These are phyloP conservation scores for Emydomyces testavorans DNA, from an alignment of 2,329 filamentous ascomycete genomes.

Conservation along the genomic window DNA sequence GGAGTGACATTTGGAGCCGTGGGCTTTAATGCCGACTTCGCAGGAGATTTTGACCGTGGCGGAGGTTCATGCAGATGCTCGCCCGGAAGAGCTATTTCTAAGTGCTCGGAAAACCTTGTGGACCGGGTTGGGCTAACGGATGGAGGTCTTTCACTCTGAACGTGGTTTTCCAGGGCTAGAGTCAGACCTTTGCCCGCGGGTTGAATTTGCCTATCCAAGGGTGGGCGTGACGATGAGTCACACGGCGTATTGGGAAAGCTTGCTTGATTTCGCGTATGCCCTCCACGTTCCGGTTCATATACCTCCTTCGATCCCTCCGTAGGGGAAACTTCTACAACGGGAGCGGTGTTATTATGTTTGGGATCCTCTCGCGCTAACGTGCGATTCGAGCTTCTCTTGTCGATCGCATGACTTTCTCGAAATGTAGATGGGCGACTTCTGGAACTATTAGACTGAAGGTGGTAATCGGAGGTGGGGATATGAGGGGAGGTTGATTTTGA, in stretches of 20 bases:
- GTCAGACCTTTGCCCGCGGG: conserved; percentile 4
- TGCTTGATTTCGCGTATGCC: not conserved
- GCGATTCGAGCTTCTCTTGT: not conserved
- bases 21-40: conserved; percentile 49
- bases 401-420: not conserved
- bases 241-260: not conserved
- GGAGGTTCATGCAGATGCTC: conserved; percentile 47
- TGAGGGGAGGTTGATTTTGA: not conserved
- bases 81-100: conserved; percentile 37
- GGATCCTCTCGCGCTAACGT: not conserved
- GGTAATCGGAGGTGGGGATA: not conserved
- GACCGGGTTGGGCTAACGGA: conserved; percentile 23
- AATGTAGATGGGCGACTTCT: conserved; percentile 15
- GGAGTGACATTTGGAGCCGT: conserved; percentile 32
- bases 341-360: not conserved
- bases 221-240: not conserved
- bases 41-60: conserved; percentile 48
- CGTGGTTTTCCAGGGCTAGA: not conserved
- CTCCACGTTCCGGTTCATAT: not conserved
- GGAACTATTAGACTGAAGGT: not conserved
- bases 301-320: not conserved
- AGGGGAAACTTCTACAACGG: not conserved
- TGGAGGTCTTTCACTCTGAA: conserved; percentile 4
- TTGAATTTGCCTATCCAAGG: not conserved
- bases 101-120: conserved; percentile 46